These are phyloP conservation scores for Mycena galopus DNA, from an alignment of 768 basidiomycete genomes.

Conservation along the genomic window DNA sequence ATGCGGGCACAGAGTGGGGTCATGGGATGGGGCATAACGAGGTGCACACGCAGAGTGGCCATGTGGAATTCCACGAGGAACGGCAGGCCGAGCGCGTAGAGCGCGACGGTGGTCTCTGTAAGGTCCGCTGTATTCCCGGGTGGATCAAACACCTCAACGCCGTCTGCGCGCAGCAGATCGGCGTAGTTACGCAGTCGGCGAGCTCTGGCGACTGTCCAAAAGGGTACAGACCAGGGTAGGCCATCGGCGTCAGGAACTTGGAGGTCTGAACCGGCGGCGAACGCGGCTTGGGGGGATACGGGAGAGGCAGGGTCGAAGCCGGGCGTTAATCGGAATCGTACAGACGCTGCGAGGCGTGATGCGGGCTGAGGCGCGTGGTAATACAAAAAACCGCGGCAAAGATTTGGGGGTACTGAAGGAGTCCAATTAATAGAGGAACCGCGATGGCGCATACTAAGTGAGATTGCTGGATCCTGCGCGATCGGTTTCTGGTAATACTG, in stretches of 20 bases:
- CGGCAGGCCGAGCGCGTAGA: slow-evolving; percentile 4
- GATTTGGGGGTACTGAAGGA: neutral
- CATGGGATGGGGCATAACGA: neutral
- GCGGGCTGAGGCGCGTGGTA: slow-evolving; percentile 20
- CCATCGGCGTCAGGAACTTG: slow-evolving; percentile 1
- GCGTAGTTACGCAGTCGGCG: neutral
- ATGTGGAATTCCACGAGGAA: slow-evolving; percentile 1
- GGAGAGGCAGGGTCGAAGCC: slow-evolving; percentile 3
- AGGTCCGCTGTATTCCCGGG: neutral
- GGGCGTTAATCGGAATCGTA: slow-evolving; percentile 39
- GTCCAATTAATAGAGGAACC: slow-evolving; percentile 8
- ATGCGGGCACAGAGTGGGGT: neutral
- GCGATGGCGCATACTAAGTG: neutral
- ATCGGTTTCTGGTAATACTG: neutral
- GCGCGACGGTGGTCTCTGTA: neutral
- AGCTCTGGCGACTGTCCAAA: neutral
- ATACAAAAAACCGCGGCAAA: slow-evolving; percentile 38
- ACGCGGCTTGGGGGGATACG: slow-evolving; percentile 20
- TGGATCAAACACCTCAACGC: neutral
- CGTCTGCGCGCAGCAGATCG: neutral
- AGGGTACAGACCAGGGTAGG: slow-evolving; percentile 32
- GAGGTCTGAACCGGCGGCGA: slow-evolving; percentile 34
- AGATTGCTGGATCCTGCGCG: neutral
- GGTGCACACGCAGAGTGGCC: neutral
- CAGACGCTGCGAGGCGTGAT: slow-evolving; percentile 19